These are phyloP conservation scores for Crithidia fasciculata DNA, from an alignment of 208 protist genomes.

Conservation along the genomic window DNA sequence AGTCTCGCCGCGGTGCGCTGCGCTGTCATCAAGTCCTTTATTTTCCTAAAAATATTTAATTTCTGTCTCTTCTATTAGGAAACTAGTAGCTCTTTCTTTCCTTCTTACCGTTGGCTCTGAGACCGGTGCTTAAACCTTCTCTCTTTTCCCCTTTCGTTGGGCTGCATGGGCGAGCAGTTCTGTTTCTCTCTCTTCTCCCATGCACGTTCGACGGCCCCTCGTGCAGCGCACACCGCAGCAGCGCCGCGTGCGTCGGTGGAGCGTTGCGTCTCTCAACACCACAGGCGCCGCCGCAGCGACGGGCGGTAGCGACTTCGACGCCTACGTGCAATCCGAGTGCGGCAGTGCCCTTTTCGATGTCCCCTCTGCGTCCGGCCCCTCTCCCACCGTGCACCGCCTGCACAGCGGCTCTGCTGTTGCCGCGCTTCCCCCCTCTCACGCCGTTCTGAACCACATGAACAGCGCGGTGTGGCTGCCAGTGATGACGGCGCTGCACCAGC, in stretches of 20 bases:
- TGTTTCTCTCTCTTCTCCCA: neutral
- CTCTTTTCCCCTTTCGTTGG: neutral
- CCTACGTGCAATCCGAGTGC: constrained; percentile 12
- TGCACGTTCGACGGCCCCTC: constrained; percentile 15
- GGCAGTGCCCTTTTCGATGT: neutral
- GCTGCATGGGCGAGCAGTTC: neutral
- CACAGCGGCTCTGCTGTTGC: constrained; percentile 20
- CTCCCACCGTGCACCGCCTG: constrained; percentile 8
- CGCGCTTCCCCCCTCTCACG: constrained; percentile 13
- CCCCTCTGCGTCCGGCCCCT: neutral
- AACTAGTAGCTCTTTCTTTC: neutral
- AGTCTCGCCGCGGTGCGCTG: too few relatives aligned
- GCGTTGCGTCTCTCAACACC: neutral
- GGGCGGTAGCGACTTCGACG: constrained; percentile 11
- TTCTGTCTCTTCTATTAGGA: too few relatives aligned
- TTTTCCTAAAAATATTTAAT: too few relatives aligned
- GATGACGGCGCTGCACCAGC: constrained; percentile 44
- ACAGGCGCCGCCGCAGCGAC: neutral
- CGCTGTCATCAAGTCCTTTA: too few relatives aligned
- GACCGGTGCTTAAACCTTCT: neutral
- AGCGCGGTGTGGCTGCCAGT: constrained; percentile 46
- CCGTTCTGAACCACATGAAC: constrained; percentile 46
- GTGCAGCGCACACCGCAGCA: neutral
- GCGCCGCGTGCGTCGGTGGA: constrained; percentile 6
- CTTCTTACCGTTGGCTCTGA: neutral